Base-by-base conservation (phyloP, 306 rosid genomes). In the Acacia crassicarpa region DNA sequence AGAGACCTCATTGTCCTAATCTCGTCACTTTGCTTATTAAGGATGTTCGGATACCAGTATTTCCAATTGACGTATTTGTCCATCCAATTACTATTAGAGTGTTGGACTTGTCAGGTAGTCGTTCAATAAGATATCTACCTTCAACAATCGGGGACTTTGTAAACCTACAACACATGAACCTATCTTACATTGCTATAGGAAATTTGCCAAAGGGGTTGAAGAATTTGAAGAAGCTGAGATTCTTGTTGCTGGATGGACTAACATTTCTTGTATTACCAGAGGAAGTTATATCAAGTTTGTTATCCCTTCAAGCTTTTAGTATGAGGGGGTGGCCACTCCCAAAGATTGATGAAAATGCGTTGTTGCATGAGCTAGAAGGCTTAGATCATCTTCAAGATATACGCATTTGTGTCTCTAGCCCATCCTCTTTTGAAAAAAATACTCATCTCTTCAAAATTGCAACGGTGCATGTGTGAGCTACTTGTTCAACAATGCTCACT, bases 321-420 rank as follows among this genome's bases (percentile, higher is more conserved):
- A 0, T 0, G 30, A 32, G 3, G 3, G 3, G 14, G 7, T 3
- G 54, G 0, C 0, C 0, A 0, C 1, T 27, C 1, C 1, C 30
- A 27, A 4, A 32, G 3, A 3, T 2, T 32, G 33, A 32, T 2
- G 33, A 32, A 32, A 32, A 32, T 32, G 33, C 3, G 3, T 32
- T 32, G 33, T 32, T 32, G 35, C 5, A 33, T 3, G 35, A 33
- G 4, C 35, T 33, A 33, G 35, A 33, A 33, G 35, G 35, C 35
- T 33, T 33, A 33, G 35, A 33, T 3, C 35, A 3, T 33, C 35
- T 33, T 33, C 35, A 33, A 33, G 35, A 33, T 33, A 33, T 33
- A 33, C 35, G 5, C 35, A 33, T 33, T 33, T 0, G 5, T 3
- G 5, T 33, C 4, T 4, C 0, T 3, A 3, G 0, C 33, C 3